A percentile compares a stretch with the other conserved stretches of the same genome.
Evolutionary conservation across 805 yeast genomes (phyloP).

Genomic region (Ogataea ramenticola): DNA sequence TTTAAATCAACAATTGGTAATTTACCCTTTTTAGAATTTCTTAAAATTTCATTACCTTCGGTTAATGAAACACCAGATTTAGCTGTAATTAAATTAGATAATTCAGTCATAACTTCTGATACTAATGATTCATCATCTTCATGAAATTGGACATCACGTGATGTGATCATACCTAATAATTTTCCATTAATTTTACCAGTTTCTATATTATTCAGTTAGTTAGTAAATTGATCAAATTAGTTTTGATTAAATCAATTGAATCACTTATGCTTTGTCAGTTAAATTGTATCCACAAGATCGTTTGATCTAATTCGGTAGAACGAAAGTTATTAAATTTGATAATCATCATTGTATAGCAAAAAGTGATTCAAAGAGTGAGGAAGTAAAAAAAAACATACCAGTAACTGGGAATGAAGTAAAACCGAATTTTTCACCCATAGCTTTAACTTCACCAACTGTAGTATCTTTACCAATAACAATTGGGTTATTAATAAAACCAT

Average conservation of each 20-base stretch:
- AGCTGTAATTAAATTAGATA: constrained; percentile 73
- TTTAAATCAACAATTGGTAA: constrained; percentile 81
- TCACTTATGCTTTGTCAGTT: no score
- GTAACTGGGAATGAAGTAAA: constrained; percentile 99
- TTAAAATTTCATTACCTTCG: constrained; percentile 86
- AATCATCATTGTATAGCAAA: constrained; percentile 38
- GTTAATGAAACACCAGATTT: constrained; percentile 70
- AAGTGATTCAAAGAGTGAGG: no score
- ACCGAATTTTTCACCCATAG: constrained; percentile 65
- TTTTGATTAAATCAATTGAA: no score
- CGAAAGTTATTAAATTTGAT: constrained; percentile 83
- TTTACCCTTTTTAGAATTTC: constrained; percentile 94
- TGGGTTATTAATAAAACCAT: constrained; percentile 95
- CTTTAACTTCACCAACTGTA: constrained; percentile 77
- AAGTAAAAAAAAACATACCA: constrained; percentile 73
- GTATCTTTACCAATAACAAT: constrained; percentile 70
- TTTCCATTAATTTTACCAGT: constrained; percentile 82
- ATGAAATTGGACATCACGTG: constrained; percentile 95
- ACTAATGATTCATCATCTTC: constrained; percentile 61
- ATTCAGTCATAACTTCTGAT: constrained; percentile 72
- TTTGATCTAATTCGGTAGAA: constrained; percentile 96
- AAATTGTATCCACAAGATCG: constrained; percentile 86
- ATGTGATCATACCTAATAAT: constrained; percentile 89
- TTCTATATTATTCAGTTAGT: no score
- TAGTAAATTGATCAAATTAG: no score